phyloP scores from a whole-genome alignment of 495 filamentous ascomycete genomes.

The Lentithecium fluviatile region DNA sequence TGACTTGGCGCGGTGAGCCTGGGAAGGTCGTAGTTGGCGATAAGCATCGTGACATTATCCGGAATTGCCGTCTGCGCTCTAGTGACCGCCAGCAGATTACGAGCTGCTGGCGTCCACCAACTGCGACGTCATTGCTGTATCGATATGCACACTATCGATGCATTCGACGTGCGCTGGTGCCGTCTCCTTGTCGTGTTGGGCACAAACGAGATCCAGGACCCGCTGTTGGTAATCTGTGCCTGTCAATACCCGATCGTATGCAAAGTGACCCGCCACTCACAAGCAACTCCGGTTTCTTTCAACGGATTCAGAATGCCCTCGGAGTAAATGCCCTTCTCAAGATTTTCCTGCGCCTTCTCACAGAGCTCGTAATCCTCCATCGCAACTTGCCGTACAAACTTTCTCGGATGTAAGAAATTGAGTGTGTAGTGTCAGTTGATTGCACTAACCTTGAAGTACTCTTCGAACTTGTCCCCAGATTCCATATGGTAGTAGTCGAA shows the following conservation, averaged over 20 bases:
- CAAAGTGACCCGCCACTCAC: conserved; percentile 41
- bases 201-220: conserved; percentile 54
- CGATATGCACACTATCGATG: conserved; percentile 1
- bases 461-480: conserved; percentile 56
- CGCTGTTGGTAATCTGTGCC: conserved; percentile 54
- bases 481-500: conserved; percentile 62
- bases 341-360: conserved; percentile 57
- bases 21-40: too few relatives aligned
- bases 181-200: conserved; percentile 46
- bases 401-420: too few relatives aligned
- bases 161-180: conserved; percentile 22
- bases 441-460: conserved; percentile 61
- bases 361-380: conserved; percentile 62
- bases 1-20: not conserved
- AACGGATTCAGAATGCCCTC: conserved; percentile 60
- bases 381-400: conserved; percentile 60
- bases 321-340: conserved; percentile 56
- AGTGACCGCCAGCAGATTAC: too few relatives aligned
- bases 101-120: conserved; percentile 28
- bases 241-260: not conserved
- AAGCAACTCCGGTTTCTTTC: conserved; percentile 58
- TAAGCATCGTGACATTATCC: too few relatives aligned
- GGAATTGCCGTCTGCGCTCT: too few relatives aligned
- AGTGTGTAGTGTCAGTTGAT: too few relatives aligned
- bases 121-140: conserved; percentile 2